phyloP scores from a whole-genome alignment of 192 early-diverging fungal genomes.

The Coemansia erecta region DNA sequence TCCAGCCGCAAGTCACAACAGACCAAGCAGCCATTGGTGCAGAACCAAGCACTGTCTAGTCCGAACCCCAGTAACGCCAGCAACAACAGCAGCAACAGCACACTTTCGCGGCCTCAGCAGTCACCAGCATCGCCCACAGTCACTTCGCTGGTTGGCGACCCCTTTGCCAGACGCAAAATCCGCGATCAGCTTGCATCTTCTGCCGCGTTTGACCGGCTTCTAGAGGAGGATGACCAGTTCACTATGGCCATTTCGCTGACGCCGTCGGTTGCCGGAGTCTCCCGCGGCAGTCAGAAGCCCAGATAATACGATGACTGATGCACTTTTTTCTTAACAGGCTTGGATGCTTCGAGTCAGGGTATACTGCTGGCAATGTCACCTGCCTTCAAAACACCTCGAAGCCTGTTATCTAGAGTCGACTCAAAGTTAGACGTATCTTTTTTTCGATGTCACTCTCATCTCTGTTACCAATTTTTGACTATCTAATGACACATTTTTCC shows the following conservation, averaged over 20 bases:
- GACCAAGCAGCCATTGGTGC: constrained; percentile 1
- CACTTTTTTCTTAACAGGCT: neutral
- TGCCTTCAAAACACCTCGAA: neutral
- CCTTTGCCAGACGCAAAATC: constrained; percentile 36
- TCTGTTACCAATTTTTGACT: neutral
- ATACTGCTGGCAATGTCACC: neutral
- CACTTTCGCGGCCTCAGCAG: neutral
- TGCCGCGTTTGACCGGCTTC: constrained; percentile 36
- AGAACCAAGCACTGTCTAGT: neutral
- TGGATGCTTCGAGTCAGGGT: neutral
- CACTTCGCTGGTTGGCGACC: constrained; percentile 37
- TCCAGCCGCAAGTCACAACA: constrained; percentile 26
- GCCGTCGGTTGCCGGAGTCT: constrained; percentile 28
- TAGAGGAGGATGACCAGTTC: constrained; percentile 44
- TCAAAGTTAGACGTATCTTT: too few relatives aligned
- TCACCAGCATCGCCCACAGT: constrained; percentile 22
- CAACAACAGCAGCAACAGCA: neutral
- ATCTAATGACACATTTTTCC: neutral
- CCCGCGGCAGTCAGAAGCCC: neutral
- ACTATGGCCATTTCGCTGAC: constrained; percentile 51
- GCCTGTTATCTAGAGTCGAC: too few relatives aligned
- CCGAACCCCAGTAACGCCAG: constrained; percentile 5
- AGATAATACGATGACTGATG: neutral
- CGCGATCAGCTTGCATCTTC: constrained; percentile 49
- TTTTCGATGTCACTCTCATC: too few relatives aligned